phyloP scores from a whole-genome alignment of 2,329 filamentous ascomycete genomes.

The Pyrenophora teres region DNA sequence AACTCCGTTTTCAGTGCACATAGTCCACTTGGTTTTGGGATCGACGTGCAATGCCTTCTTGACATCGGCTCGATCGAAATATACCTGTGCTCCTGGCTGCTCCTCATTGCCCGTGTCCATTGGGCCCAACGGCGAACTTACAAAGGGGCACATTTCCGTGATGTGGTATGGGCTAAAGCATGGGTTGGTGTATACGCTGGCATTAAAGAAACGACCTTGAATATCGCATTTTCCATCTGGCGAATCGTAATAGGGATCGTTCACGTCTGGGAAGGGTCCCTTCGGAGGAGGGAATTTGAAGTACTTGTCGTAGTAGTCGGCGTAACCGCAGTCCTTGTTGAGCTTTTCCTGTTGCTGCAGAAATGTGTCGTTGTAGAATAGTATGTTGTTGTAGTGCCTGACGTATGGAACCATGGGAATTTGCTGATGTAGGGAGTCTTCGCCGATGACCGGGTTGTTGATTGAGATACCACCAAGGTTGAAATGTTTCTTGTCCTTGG shows the following conservation, averaged over 20 bases:
- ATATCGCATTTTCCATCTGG: conserved; percentile 45
- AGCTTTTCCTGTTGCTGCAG: conserved; percentile 41
- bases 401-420: conserved; percentile 44
- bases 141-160: conserved; percentile 52
- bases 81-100: conserved; percentile 45
- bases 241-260: conserved; percentile 22
- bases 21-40: conserved; percentile 48
- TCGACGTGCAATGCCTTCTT: conserved; percentile 57
- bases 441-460: conserved; percentile 54
- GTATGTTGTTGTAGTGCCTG: conserved; percentile 49
- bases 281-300: conserved; percentile 50
- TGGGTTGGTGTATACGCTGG: conserved; percentile 52
- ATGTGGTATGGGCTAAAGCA: conserved; percentile 59
- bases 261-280: conserved; percentile 39
- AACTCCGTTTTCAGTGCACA: conserved; percentile 51
- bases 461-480: conserved; percentile 58
- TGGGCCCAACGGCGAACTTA: conserved; percentile 46
- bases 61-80: conserved; percentile 60
- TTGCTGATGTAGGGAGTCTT: conserved; percentile 47
- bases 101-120: conserved; percentile 46
- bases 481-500: conserved; percentile 55
- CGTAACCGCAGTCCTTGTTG: conserved; percentile 36
- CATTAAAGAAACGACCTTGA: conserved; percentile 48
- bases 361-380: conserved; percentile 52
- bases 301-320: conserved; percentile 32